Percentiles rank a stretch among this genome's conserved stretches.
phyloP scores from a whole-genome alignment of 2,329 filamentous ascomycete species.

The Boeremia exigua region DNA sequence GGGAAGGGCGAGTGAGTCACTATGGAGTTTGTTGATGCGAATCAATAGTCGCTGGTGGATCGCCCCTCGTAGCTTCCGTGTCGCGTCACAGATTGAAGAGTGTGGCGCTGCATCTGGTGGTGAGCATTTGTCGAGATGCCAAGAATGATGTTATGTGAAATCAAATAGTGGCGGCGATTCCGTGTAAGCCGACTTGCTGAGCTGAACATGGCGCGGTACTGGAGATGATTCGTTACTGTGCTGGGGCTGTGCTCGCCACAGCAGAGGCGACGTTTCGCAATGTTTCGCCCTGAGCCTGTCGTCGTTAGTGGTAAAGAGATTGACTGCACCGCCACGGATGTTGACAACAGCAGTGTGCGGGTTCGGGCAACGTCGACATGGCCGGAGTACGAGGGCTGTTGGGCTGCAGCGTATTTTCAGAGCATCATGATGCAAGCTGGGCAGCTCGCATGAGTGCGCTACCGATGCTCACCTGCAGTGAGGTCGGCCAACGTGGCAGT shows the following conservation, averaged over 20 bases:
- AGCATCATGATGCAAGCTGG: slow-evolving; percentile 41
- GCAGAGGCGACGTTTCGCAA: slow-evolving; percentile 19
- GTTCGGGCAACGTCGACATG: slow-evolving; percentile 8
- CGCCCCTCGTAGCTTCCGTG: too few relatives aligned
- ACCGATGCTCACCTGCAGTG: slow-evolving; percentile 34
- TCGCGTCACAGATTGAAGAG: too few relatives aligned
- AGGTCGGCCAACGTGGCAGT: slow-evolving; percentile 43
- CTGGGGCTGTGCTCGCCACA: slow-evolving; percentile 34
- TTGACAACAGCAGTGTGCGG: slow-evolving; percentile 20
- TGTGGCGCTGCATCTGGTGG: too few relatives aligned
- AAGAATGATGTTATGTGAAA: background rate
- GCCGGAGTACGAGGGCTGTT: slow-evolving; percentile 21
- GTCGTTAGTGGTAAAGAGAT: slow-evolving; percentile 28
- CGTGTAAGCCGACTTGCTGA: slow-evolving; percentile 8
- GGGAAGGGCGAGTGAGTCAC: too few relatives aligned
- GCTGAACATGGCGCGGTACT: slow-evolving; percentile 16
- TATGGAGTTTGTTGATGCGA: too few relatives aligned
- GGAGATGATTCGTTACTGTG: slow-evolving; percentile 22
- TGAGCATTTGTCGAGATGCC: background rate
- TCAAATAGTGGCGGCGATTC: slow-evolving; percentile 3
- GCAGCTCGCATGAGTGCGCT: slow-evolving; percentile 32
- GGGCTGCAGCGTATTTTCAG: slow-evolving; percentile 37
- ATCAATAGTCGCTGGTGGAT: too few relatives aligned
- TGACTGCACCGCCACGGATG: slow-evolving; percentile 42
- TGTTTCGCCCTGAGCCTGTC: slow-evolving; percentile 1